phyloP scores from a whole-genome alignment of 2,329 filamentous ascomycete genomes.

The Curvularia verruculosa region DNA sequence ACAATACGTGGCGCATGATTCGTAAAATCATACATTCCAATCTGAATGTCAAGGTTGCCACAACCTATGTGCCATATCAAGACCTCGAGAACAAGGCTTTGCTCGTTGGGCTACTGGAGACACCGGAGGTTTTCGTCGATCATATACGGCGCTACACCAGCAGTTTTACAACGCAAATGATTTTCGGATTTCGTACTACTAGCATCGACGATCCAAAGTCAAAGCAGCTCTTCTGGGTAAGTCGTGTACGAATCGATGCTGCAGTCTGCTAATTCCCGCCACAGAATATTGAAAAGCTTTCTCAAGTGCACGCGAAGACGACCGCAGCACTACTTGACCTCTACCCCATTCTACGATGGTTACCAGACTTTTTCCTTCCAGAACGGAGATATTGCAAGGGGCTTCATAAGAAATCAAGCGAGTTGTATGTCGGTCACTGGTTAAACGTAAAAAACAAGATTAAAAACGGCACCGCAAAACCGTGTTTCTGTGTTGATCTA shows the following conservation, averaged over 20 bases:
- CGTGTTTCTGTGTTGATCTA: conserved; percentile 35
- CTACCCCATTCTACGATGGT: conserved; percentile 53
- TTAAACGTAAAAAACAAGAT: conserved; percentile 27
- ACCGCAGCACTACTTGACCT: conserved; percentile 55
- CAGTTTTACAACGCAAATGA: conserved; percentile 58
- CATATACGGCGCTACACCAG: conserved; percentile 58
- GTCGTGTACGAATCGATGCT: not conserved
- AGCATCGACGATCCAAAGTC: conserved; percentile 25
- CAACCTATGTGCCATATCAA: conserved; percentile 57
- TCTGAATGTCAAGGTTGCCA: conserved; percentile 28
- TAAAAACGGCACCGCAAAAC: conserved; percentile 20
- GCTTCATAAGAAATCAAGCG: conserved; percentile 54
- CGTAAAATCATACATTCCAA: conserved; percentile 29
- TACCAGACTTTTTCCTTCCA: conserved; percentile 46
- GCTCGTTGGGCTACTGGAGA: conserved; percentile 56
- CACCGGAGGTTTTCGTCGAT: conserved; percentile 52
- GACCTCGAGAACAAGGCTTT: conserved; percentile 63
- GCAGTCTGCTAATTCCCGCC: conserved; percentile 43
- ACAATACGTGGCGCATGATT: conserved; percentile 23
- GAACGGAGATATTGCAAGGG: conserved; percentile 49
- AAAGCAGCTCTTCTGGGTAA: conserved; percentile 23
- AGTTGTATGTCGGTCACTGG: conserved; percentile 33
- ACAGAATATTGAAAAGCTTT: conserved; percentile 51
- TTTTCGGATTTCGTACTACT: conserved; percentile 52
- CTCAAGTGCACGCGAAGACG: conserved; percentile 51